Percentiles rank a stretch among this genome's conserved stretches.
These are phyloP conservation scores for Bruguiera sexangula DNA, from an alignment of 345 rosid species.

Conservation along the genomic window DNA sequence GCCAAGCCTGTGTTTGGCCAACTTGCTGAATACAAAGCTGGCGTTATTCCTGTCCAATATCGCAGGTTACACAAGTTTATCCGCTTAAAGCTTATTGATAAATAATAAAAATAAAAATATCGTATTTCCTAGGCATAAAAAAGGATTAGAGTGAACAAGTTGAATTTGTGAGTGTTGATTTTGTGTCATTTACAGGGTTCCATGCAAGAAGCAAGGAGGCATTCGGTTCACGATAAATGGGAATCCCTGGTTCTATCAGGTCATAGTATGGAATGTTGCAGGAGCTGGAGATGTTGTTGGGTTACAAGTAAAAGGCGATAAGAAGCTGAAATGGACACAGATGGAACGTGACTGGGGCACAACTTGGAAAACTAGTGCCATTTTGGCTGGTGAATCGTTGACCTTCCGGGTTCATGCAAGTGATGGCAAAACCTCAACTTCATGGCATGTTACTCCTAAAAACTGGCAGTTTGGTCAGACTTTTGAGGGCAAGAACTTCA, in stretches of 20 bases:
- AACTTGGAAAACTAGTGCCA: conserved; percentile 38
- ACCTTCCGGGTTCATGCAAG: conserved; percentile 43
- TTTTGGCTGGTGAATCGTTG: conserved; percentile 39
- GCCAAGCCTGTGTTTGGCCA: conserved; percentile 54
- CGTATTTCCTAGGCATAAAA: too few relatives aligned
- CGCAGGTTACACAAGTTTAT: conserved; percentile 44
- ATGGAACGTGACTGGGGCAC: conserved; percentile 52
- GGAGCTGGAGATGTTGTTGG: conserved; percentile 63
- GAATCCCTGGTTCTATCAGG: conserved; percentile 60
- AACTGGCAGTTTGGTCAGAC: conserved; percentile 53
- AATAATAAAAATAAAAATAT: too few relatives aligned
- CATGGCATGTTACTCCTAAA: conserved; percentile 40
- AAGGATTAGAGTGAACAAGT: too few relatives aligned
- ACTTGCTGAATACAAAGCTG: conserved; percentile 53
- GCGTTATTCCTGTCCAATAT: conserved; percentile 58
- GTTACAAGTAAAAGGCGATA: conserved; percentile 52
- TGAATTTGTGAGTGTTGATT: not conserved
- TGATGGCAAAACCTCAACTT: conserved; percentile 38
- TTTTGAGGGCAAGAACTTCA: conserved; percentile 47
- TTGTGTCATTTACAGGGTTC: conserved; percentile 42
- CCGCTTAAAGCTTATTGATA: not conserved
- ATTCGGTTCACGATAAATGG: conserved; percentile 57
- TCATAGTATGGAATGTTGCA: conserved; percentile 57
- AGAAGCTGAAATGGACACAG: conserved; percentile 38
- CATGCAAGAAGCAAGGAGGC: conserved; percentile 76